These are phyloP conservation scores for Pseudogymnoascus sp. DNA, from an alignment of 2,329 filamentous ascomycete genomes.

Conservation along the genomic window DNA sequence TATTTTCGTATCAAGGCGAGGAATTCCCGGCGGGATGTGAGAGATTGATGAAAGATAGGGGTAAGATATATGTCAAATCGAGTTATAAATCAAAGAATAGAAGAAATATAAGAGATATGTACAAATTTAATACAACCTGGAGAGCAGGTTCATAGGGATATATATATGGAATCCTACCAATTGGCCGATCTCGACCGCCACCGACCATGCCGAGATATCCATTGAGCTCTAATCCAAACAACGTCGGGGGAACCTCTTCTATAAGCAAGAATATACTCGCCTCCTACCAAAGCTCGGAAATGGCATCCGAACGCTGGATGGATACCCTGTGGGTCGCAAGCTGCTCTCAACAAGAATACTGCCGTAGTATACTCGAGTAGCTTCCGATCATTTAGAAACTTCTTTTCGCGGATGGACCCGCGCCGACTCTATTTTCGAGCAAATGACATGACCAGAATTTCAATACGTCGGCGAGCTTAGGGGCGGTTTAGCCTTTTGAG, in stretches of 20 bases:
- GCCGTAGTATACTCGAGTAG: not conserved
- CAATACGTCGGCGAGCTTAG: not conserved
- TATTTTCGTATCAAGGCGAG: not conserved
- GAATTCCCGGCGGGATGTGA: not conserved
- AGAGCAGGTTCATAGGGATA: not conserved
- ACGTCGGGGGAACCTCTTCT: not conserved
- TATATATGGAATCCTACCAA: not conserved
- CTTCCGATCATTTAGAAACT: not conserved
- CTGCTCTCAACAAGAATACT: too few relatives aligned
- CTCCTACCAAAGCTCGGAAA: not conserved
- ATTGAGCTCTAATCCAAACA: not conserved
- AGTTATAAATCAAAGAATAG: not conserved
- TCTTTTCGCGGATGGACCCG: not conserved
- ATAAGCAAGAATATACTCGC: not conserved
- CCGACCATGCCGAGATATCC: not conserved
- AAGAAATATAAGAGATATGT: not conserved
- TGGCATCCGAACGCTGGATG: not conserved
- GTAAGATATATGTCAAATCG: not conserved
- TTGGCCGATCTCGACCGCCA: not conserved
- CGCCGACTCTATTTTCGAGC: not conserved
- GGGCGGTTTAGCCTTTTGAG: not conserved
- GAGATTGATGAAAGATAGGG: not conserved
- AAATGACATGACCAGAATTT: not conserved
- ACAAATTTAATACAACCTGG: not conserved
- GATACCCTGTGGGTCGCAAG: not conserved